phyloP scores from a whole-genome alignment of 1,284 basidiomycete genomes.

The Ustilago sp. region DNA sequence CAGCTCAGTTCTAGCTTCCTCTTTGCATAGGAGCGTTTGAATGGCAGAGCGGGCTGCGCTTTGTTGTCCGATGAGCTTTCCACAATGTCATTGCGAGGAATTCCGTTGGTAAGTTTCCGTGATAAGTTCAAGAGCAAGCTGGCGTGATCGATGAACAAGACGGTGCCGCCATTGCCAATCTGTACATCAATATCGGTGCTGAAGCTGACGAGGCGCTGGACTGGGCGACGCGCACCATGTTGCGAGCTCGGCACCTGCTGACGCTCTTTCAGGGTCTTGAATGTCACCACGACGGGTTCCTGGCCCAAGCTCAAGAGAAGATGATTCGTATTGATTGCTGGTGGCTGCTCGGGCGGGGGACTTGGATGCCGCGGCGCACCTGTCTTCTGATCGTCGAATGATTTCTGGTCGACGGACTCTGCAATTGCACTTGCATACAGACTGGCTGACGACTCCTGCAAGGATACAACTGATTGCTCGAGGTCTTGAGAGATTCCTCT shows the following conservation, averaged over 20 bases:
- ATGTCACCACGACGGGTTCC: constrained; percentile 18
- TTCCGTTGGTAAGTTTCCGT: neutral
- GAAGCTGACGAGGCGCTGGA: constrained; percentile 33
- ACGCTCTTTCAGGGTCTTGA: constrained; percentile 44
- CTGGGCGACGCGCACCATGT: constrained; percentile 15
- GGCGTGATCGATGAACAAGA: constrained; percentile 39
- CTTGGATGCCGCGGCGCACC: no score
- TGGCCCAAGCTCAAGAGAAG: constrained; percentile 35
- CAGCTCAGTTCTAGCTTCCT: constrained; percentile 19
- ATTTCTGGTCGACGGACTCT: constrained; percentile 6
- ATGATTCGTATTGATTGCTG: neutral
- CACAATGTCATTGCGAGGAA: neutral
- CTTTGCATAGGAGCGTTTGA: neutral
- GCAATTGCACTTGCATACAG: constrained; percentile 48
- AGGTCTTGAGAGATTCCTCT: neutral
- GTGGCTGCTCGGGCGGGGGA: neutral
- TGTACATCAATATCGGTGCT: constrained; percentile 26
- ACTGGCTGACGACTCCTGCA: constrained; percentile 41
- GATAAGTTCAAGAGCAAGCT: constrained; percentile 18
- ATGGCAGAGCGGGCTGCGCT: neutral
- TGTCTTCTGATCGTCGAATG: neutral
- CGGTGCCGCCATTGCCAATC: constrained; percentile 30
- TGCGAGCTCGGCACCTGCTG: constrained; percentile 5
- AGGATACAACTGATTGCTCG: constrained; percentile 18
- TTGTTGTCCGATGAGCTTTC: neutral